These are phyloP conservation scores for Sistotremastrum suecicum DNA, from an alignment of 768 basidiomycete species.

Conservation along the genomic window DNA sequence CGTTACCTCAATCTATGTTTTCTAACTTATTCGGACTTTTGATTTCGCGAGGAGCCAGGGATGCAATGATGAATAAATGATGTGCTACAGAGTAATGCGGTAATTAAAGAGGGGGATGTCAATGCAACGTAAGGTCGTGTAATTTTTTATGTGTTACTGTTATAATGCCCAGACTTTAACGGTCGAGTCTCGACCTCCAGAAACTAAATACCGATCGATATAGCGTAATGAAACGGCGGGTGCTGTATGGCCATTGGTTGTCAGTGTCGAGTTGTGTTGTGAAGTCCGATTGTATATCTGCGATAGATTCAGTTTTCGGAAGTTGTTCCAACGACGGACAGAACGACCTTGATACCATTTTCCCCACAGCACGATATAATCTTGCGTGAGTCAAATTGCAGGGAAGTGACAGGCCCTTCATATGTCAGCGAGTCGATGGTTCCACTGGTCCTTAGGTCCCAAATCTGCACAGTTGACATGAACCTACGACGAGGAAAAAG, in stretches of 20 bases:
- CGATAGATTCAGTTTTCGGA: background rate
- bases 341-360: conserved; percentile 73
- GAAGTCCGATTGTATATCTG: conserved; percentile 93
- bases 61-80: too few relatives aligned
- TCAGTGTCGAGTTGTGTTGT: conserved; percentile 70
- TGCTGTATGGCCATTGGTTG: conserved; percentile 86
- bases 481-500: background rate
- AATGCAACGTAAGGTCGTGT: too few relatives aligned
- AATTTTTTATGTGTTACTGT: conserved; percentile 3
- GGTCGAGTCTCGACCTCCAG: conserved; percentile 74
- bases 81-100: too few relatives aligned
- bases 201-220: conserved; percentile 90
- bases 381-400: conserved; percentile 94
- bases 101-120: too few relatives aligned
- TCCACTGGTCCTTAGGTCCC: conserved; percentile 88
- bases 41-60: too few relatives aligned
- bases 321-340: background rate
- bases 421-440: conserved; percentile 82
- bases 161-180: conserved; percentile 93
- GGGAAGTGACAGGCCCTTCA: conserved; percentile 76
- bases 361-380: conserved; percentile 87
- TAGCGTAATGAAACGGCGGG: conserved; percentile 84
- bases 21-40: too few relatives aligned
- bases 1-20: too few relatives aligned
- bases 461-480: conserved; percentile 42